Conservation (phyloP, 768 basidiomycete species). For the Lactarius sp. region DNA sequence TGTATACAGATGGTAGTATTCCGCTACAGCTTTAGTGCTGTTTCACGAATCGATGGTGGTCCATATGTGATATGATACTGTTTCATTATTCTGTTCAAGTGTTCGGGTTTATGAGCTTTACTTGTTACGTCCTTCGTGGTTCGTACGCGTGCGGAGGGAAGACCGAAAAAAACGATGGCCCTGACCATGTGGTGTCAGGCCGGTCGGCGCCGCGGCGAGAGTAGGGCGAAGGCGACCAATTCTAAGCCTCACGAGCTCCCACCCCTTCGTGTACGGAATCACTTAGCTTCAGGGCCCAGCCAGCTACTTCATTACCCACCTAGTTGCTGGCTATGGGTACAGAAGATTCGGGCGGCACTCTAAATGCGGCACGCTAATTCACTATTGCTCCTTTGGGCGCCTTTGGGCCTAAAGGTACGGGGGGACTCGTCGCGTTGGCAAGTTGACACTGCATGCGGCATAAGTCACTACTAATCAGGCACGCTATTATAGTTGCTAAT, state of each 20-base stretch:
- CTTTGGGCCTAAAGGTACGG: not conserved
- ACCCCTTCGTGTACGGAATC: not conserved
- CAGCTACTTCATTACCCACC: not conserved
- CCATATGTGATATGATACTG: not conserved
- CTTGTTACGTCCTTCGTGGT: too few species aligned
- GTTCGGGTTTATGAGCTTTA: too few species aligned
- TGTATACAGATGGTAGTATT: not conserved
- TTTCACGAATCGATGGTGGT: not conserved
- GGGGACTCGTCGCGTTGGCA: not conserved
- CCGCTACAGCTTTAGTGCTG: not conserved
- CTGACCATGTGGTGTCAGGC: too few species aligned
- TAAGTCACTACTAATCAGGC: not conserved
- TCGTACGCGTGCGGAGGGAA: too few species aligned
- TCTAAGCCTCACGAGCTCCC: not conserved
- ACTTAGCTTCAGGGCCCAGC: not conserved
- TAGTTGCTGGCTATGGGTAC: not conserved
- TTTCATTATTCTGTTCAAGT: too few species aligned
- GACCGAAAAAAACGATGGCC: too few species aligned
- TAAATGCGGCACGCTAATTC: not conserved
- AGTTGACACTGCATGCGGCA: not conserved
- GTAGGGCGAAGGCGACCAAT: not conserved
- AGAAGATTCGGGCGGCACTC: not conserved
- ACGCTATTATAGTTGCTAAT: not conserved
- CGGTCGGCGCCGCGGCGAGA: not conserved
- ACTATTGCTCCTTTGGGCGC: not conserved